Percentiles rank a stretch among this genome's conserved stretches.
Conservation (phyloP, 208 protist species). For the Acanthamoeba culbertsoni region DNA sequence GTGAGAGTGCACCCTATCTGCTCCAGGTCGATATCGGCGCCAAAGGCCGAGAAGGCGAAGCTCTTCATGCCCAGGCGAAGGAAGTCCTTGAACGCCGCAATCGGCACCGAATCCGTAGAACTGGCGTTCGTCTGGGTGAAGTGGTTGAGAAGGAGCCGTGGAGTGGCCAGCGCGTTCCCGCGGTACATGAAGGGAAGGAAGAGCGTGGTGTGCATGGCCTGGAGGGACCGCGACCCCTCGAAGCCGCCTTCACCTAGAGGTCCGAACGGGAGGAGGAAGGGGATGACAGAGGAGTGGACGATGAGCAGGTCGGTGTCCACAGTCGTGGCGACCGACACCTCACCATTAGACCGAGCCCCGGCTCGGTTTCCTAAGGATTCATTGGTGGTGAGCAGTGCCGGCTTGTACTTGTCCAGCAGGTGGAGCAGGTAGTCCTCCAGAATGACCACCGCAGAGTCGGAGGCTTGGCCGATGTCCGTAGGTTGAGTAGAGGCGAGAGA, state of each 20-base stretch:
- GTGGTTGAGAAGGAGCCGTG: background rate
- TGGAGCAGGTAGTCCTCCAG: background rate
- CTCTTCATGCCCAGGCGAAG: background rate
- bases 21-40: background rate
- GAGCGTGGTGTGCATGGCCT: background rate
- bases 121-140: background rate
- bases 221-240: background rate
- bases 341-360: background rate
- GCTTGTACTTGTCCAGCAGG: background rate
- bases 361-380: background rate
- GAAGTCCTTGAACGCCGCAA: background rate
- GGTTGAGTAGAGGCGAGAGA: background rate
- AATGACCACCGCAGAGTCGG: background rate
- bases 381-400: background rate
- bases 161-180: background rate
- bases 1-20: background rate
- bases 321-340: background rate
- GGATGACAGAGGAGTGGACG: background rate
- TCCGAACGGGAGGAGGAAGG: background rate
- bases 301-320: background rate
- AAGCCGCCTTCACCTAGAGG: background rate
- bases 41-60: background rate
- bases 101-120: background rate
- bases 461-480: background rate
- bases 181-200: background rate